Base-by-base conservation (phyloP, 139 green algal genomes). In the Monoraphidium neglectum region DNA sequence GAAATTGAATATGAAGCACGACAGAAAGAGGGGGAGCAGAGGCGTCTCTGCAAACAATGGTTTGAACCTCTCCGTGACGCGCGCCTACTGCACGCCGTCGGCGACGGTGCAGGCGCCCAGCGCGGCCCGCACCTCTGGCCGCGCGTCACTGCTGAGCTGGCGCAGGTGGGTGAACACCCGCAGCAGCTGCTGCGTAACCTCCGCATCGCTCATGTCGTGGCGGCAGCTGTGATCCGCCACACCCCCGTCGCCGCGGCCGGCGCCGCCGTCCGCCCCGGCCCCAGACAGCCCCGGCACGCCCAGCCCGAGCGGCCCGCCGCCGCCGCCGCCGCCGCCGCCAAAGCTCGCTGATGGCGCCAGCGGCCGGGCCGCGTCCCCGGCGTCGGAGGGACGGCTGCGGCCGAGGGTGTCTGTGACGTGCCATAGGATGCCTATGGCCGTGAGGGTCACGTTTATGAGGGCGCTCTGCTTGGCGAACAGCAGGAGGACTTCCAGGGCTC, bases 401-500 rank as follows among this genome's bases (percentile, higher is more conserved):
- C 82, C 87, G 5, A 97, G 82, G 65, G 90, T 69, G 77, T 98
- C 94, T 26, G 89, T 89, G 4, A 88, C 89, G 73, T 94, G 97
- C 94, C 94, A 98, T 2, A 98, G 87, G 64, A 97, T 82, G 60
- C 87, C 90, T 66, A 98, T 90, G 33, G 94, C 86, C 15, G 94
- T 95, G 6, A 98, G 87, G 54, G 80, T 92, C 23, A 98, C 92
- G 70, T 98, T 98, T n/a, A 98, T 64, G 36, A 95, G 90, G 1
- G 74, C 70, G 51, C 89, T 84, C 70, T 94, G 88, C 6, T 72
- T 51, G 51, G 78, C 81, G 64, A 90, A 97, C 36, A 88, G 43
- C n/a, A 87, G 86, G 0, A 89, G 81, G 15, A 94, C 86, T 51
- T 92, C 85, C 56, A 97, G 74, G 37, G 81, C 81, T 30, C 73